A percentile compares a stretch with the other conserved stretches of the same genome.
Conservation (phyloP, 2,329 filamentous ascomycete genomes). For the Cadophora luteo-olivacea region DNA sequence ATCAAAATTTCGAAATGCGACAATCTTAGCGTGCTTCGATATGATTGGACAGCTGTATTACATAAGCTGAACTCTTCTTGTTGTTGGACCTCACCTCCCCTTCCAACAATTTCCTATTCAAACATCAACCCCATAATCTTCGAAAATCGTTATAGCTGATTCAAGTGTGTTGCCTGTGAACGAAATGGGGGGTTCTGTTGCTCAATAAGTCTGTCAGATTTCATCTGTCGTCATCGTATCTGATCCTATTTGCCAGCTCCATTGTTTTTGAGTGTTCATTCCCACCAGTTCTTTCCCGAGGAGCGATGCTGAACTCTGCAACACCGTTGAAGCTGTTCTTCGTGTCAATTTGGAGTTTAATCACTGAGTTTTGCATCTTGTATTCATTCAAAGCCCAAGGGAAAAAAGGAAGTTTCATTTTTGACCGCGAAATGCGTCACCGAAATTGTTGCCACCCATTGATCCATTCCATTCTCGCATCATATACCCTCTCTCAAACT, state of each 20-base stretch:
- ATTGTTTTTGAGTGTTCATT: no score
- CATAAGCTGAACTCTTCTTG: not conserved
- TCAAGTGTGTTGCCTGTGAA: not conserved
- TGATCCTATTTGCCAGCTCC: no score
- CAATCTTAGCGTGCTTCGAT: constrained; percentile 25
- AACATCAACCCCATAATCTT: not conserved
- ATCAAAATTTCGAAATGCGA: constrained; percentile 18
- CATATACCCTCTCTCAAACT: not conserved
- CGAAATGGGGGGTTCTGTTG: not conserved
- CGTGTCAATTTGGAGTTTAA: not conserved
- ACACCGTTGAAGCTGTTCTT: not conserved
- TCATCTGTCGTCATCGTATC: no score
- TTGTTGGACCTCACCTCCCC: not conserved
- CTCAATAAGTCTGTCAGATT: no score
- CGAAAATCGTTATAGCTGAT: not conserved
- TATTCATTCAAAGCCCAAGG: not conserved
- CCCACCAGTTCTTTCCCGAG: not conserved
- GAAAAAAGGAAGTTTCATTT: not conserved
- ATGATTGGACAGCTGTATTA: not conserved
- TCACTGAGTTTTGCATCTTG: not conserved
- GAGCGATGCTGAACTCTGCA: no score
- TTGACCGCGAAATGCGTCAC: not conserved
- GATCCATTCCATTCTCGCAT: not conserved
- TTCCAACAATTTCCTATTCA: not conserved
- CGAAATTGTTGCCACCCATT: not conserved